phyloP scores from a whole-genome alignment of 2,329 filamentous ascomycete genomes.

The Aspergillus caelatus region DNA sequence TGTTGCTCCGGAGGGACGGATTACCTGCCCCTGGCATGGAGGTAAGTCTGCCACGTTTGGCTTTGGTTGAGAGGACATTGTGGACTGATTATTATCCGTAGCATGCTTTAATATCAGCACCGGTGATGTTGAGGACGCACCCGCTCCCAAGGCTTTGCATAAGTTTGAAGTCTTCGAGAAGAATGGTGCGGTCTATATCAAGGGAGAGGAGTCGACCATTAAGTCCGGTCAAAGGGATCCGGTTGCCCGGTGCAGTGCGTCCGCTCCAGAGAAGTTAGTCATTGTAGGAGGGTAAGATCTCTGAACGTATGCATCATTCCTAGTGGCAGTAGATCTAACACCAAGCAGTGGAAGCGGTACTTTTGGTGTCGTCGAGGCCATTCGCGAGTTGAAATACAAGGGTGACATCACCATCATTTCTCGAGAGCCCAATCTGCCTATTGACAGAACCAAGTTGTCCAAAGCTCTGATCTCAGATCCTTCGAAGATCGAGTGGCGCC shows the following conservation, averaged over 20 bases:
- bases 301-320: not conserved
- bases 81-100: conserved; percentile 40
- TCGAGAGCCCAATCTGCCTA: conserved; percentile 80
- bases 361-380: conserved; percentile 77
- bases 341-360: conserved; percentile 72
- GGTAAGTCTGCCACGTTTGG: conserved; percentile 57
- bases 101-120: conserved; percentile 90
- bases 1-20: conserved; percentile 74
- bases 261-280: conserved; percentile 64
- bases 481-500: conserved; percentile 75
- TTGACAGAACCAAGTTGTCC: conserved; percentile 93
- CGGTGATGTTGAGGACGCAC: conserved; percentile 93
- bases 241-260: conserved; percentile 69
- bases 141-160: conserved; percentile 81
- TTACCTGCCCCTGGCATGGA: conserved; percentile 97
- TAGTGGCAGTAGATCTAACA: conserved; percentile 5
- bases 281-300: conserved; percentile 71
- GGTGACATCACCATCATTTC: conserved; percentile 82
- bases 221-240: conserved; percentile 75
- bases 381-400: conserved; percentile 78
- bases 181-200: conserved; percentile 81
- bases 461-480: conserved; percentile 86
- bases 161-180: conserved; percentile 81
- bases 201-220: conserved; percentile 75
- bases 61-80: not conserved